Percentiles rank a stretch among this genome's conserved stretches.
Conservation (phyloP, 129 eudicot species). For the Centaurea solstitialis region DNA sequence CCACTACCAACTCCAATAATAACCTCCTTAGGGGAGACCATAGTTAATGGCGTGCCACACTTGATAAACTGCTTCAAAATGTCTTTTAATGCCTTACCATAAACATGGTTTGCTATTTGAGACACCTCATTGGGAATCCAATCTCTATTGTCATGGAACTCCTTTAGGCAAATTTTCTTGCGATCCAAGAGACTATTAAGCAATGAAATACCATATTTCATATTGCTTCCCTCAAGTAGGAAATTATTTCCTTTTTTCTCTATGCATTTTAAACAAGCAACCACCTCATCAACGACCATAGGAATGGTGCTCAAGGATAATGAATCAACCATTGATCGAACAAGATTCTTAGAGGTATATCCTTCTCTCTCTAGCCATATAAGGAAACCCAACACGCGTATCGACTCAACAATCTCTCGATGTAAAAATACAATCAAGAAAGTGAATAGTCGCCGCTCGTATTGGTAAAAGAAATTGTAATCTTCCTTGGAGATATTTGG, state of each 20-base stretch:
- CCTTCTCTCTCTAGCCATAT: slow-evolving; percentile 35
- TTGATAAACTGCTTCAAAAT: slow-evolving; percentile 3
- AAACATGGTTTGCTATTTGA: slow-evolving; percentile 23
- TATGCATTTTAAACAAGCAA: slow-evolving; percentile 19
- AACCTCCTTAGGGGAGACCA: neutral
- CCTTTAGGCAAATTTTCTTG: neutral
- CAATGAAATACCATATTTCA: neutral
- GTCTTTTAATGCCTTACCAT: slow-evolving; percentile 33
- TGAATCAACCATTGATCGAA: neutral
- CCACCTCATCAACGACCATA: slow-evolving; percentile 22
- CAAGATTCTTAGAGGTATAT: slow-evolving; percentile 3
- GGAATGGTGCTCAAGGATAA: neutral
- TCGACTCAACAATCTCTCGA: slow-evolving; percentile 25
- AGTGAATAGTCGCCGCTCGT: slow-evolving; percentile 27
- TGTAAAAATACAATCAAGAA: slow-evolving; percentile 6
- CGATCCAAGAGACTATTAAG: slow-evolving; percentile 14
- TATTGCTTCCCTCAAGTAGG: neutral
- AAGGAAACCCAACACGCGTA: slow-evolving; percentile 32
- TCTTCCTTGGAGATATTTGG: slow-evolving; percentile 17
- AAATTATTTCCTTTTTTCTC: slow-evolving; percentile 1
- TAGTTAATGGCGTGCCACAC: neutral
- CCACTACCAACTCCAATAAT: neutral
- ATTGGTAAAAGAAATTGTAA: slow-evolving; percentile 14
- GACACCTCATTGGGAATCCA: slow-evolving; percentile 18
- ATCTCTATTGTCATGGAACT: slow-evolving; percentile 22